Percentiles rank a stretch among this genome's conserved stretches.
These are phyloP conservation scores for Triangularia verruculosa DNA, from an alignment of 2,329 filamentous ascomycete genomes.

Conservation along the genomic window DNA sequence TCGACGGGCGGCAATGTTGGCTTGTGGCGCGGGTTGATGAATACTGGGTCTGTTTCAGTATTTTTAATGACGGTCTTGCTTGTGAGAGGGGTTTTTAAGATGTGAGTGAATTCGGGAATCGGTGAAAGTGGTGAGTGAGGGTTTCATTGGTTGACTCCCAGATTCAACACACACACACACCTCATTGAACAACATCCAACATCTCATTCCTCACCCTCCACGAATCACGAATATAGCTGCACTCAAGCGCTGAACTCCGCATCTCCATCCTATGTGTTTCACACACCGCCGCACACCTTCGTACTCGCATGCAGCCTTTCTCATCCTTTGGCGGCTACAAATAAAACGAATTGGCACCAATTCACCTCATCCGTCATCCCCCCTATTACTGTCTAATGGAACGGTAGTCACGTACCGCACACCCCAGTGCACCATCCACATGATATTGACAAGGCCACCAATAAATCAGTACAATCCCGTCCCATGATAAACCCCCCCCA, in stretches of 20 bases:
- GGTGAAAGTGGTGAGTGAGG: no score
- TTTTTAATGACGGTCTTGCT: no score
- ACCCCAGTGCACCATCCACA: background rate
- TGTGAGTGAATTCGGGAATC: no score
- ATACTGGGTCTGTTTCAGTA: no score
- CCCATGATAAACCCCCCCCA: background rate
- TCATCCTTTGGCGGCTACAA: background rate
- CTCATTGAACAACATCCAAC: no score
- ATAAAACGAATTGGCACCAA: background rate
- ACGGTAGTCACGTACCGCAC: background rate
- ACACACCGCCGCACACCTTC: background rate
- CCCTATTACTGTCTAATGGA: background rate
- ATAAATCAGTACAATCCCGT: background rate
- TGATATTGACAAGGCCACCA: background rate
- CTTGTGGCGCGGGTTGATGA: background rate
- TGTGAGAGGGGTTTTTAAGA: no score
- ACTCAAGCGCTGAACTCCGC: background rate
- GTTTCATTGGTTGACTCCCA: no score
- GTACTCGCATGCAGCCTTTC: background rate
- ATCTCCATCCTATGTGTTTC: background rate
- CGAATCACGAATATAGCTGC: background rate
- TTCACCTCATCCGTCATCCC: background rate
- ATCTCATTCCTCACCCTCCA: background rate
- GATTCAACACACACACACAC: no score
- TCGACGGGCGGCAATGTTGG: background rate